Evolutionary conservation across 169 alveolate species (phyloP).

Genomic region (Plasmodium adleri): DNA sequence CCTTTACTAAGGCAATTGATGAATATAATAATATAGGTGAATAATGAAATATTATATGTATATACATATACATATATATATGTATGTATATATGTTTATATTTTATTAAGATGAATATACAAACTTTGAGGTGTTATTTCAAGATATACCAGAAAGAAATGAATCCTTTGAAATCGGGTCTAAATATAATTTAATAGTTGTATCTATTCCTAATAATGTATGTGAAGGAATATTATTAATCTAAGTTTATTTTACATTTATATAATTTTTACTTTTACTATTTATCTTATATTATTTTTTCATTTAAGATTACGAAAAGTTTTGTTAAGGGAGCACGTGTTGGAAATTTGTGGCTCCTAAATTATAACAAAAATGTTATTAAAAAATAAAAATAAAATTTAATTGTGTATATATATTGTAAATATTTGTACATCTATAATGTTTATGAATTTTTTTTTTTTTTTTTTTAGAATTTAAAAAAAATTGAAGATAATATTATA

Average conservation of each 20-base stretch:
- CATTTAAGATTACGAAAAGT: slow-evolving; percentile 28
- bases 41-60: not conserved
- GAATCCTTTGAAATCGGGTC: slow-evolving; percentile 67
- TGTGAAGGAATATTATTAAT: not conserved
- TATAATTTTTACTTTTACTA: not conserved
- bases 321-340: slow-evolving; percentile 40
- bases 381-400: slow-evolving; percentile 3
- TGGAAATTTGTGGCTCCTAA: slow-evolving; percentile 49
- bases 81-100: slow-evolving; percentile 6
- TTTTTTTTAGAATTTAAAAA: slow-evolving; percentile 35
- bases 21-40: slow-evolving; percentile 61
- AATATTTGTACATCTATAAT: not conserved
- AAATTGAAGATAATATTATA: slow-evolving; percentile 22
- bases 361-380: slow-evolving; percentile 52
- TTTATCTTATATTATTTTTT: not conserved
- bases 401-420: not conserved
- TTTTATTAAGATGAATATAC: slow-evolving; percentile 55
- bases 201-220: slow-evolving; percentile 62
- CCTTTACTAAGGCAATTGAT: slow-evolving; percentile 39
- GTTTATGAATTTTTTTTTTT: not conserved
- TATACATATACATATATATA: not conserved
- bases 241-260: not conserved
- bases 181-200: slow-evolving; percentile 69
- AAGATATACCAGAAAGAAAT: slow-evolving; percentile 38
- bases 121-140: slow-evolving; percentile 60